phyloP scores from a whole-genome alignment of 495 filamentous ascomycete species.

The Chaetomidium leptoderma region DNA sequence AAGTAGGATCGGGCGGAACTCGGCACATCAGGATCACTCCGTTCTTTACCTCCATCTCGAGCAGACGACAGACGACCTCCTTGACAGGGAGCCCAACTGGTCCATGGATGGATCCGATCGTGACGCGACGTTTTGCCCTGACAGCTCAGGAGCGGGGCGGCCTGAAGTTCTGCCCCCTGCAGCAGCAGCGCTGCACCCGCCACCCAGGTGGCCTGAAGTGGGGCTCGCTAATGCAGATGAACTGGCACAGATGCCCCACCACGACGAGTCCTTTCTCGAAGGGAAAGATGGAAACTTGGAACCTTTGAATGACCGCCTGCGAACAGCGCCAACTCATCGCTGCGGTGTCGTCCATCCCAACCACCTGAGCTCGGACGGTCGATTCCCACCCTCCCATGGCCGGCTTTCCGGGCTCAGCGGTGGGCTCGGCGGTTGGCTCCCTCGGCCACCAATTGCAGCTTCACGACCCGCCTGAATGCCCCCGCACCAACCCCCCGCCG shows the following conservation, averaged over 20 bases:
- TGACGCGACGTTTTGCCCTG: too few species aligned
- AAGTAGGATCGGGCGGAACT: too few species aligned
- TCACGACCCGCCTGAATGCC: not conserved
- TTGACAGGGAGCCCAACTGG: too few species aligned
- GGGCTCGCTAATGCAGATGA: constrained; percentile 20
- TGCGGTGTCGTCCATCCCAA: not conserved
- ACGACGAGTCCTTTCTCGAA: not conserved
- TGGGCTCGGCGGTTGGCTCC: constrained; percentile 1
- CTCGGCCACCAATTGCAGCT: constrained; percentile 12
- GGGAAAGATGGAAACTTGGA: not conserved
- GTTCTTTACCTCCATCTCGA: too few species aligned
- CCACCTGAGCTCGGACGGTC: constrained; percentile 4
- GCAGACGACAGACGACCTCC: too few species aligned
- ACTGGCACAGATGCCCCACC: constrained; percentile 13
- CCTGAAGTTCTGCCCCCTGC: too few species aligned
- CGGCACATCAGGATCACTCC: too few species aligned
- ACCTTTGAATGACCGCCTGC: not conserved
- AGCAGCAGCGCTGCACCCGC: not conserved
- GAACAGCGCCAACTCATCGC: constrained; percentile 7
- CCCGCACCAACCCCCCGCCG: constrained; percentile 5
- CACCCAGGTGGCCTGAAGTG: constrained; percentile 9
- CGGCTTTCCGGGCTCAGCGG: not conserved
- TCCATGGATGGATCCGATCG: too few species aligned
- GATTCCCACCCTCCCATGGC: not conserved
- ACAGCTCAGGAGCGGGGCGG: too few species aligned